phyloP scores from a whole-genome alignment of 2,329 filamentous ascomycete species.

The Teratosphaeria destructans region DNA sequence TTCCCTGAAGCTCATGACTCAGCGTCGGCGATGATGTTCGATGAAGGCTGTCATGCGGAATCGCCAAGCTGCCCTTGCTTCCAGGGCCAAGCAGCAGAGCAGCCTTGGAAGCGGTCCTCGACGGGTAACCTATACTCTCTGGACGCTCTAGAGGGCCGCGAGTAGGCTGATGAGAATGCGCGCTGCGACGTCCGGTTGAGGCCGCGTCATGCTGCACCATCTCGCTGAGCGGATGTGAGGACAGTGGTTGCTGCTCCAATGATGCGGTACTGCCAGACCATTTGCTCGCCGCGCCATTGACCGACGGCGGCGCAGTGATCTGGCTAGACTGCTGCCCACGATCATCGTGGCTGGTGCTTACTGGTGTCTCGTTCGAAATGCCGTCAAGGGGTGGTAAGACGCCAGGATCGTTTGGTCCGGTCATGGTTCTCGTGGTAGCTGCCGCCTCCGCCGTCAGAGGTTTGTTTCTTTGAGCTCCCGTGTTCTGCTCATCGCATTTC shows the following conservation, averaged over 20 bases:
- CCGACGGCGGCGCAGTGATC: background rate
- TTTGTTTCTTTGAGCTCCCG: slow-evolving; percentile 1
- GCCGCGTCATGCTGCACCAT: background rate
- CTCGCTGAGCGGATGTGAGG: background rate
- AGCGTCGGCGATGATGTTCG: slow-evolving; percentile 15
- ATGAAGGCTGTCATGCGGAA: slow-evolving; percentile 1
- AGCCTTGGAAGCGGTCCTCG: slow-evolving; percentile 6
- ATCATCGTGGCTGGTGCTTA: background rate
- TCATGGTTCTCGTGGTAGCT: slow-evolving; percentile 7
- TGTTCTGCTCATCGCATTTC: slow-evolving; percentile 8
- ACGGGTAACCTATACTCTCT: slow-evolving; percentile 15
- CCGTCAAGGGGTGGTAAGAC: background rate
- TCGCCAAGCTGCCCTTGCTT: background rate
- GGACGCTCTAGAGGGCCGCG: background rate
- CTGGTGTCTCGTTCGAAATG: background rate
- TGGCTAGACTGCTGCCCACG: background rate
- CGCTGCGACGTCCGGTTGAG: background rate
- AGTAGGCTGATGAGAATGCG: background rate
- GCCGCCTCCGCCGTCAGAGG: slow-evolving; percentile 8
- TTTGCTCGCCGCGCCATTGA: slow-evolving; percentile 12
- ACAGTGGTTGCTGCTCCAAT: slow-evolving; percentile 4
- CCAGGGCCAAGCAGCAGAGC: slow-evolving; percentile 2
- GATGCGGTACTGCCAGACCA: slow-evolving; percentile 21
- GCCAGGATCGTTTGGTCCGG: background rate
- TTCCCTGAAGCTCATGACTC: slow-evolving; percentile 10